Percentiles rank a stretch among this genome's conserved stretches.
Evolutionary conservation across 371 early-diverging fungal genomes (phyloP).

Genomic region (Actinomucor elegans): DNA sequence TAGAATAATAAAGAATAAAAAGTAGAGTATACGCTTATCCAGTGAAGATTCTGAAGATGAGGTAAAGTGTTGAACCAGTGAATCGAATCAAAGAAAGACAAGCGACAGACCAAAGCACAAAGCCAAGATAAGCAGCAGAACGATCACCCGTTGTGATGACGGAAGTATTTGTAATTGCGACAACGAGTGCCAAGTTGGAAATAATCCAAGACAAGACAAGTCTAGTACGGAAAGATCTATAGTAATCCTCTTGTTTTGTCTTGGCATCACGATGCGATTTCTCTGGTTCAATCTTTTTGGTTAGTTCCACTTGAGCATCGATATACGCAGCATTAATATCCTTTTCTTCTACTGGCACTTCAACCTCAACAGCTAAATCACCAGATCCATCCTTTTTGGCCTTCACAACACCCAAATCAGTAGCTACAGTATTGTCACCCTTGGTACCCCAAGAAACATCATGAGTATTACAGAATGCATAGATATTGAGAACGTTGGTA

Average conservation of each 20-base stretch:
- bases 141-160: constrained; percentile 26
- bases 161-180: constrained; percentile 49
- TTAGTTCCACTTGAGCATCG: constrained; percentile 58
- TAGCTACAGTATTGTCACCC: constrained; percentile 40
- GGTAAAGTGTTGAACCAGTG: constrained; percentile 74
- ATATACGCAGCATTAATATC: constrained; percentile 83
- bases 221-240: constrained; percentile 85
- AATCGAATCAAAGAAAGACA: constrained; percentile 79
- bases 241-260: constrained; percentile 89
- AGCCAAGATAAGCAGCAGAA: constrained; percentile 63
- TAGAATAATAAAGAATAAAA: too few species aligned
- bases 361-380: constrained; percentile 53
- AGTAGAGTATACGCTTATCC: constrained; percentile 39
- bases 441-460: constrained; percentile 73
- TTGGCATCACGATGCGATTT: constrained; percentile 70
- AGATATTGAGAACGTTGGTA: constrained; percentile 88
- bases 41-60: constrained; percentile 58
- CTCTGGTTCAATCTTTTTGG: constrained; percentile 48
- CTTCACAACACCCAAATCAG: constrained; percentile 48
- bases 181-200: constrained; percentile 76
- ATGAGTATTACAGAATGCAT: constrained; percentile 87
- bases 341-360: constrained; percentile 72
- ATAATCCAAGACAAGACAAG: constrained; percentile 85
- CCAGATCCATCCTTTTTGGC: constrained; percentile 40
- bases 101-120: constrained; percentile 89